Evolutionary conservation across 176 grass and related monocot species (phyloP).

Genomic region (Luzula sylvatica): DNA sequence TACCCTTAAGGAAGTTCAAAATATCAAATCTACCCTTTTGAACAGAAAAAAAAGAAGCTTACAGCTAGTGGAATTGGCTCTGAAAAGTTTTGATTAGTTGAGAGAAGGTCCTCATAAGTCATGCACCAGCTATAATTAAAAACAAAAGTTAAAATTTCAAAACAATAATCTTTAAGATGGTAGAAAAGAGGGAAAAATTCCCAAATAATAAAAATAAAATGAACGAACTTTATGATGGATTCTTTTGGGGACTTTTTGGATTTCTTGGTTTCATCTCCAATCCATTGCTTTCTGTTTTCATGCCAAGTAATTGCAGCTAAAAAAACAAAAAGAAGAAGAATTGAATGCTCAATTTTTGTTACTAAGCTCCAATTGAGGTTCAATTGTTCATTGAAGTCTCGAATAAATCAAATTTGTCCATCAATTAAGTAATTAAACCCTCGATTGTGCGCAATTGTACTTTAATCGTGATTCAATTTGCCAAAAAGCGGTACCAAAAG

Average conservation of each 20-base stretch:
- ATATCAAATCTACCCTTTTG: too few species aligned
- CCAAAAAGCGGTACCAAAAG: too few species aligned
- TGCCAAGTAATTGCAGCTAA: slow-evolving; percentile 75
- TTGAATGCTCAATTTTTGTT: not conserved
- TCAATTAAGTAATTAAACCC: not conserved
- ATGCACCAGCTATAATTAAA: slow-evolving; percentile 51
- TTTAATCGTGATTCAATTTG: not conserved
- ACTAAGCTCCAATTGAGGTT: too few species aligned
- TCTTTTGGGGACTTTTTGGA: slow-evolving; percentile 39
- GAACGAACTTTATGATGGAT: slow-evolving; percentile 60
- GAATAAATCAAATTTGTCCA: not conserved
- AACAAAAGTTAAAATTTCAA: not conserved
- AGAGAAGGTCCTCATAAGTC: slow-evolving; percentile 72
- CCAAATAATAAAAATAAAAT: slow-evolving; percentile 6
- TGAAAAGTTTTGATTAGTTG: slow-evolving; percentile 43
- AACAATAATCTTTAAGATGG: not conserved
- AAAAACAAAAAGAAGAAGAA: not conserved
- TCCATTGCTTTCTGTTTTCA: slow-evolving; percentile 71
- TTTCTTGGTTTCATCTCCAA: slow-evolving; percentile 46
- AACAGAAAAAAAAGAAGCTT: slow-evolving; percentile 16
- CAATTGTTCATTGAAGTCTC: too few species aligned
- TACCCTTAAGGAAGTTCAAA: too few species aligned
- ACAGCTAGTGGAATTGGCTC: slow-evolving; percentile 69
- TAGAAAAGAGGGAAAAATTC: not conserved
- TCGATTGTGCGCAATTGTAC: not conserved